These are phyloP conservation scores for Platanus orientalis DNA, from an alignment of 164 flowering plant species.

Conservation along the genomic window DNA sequence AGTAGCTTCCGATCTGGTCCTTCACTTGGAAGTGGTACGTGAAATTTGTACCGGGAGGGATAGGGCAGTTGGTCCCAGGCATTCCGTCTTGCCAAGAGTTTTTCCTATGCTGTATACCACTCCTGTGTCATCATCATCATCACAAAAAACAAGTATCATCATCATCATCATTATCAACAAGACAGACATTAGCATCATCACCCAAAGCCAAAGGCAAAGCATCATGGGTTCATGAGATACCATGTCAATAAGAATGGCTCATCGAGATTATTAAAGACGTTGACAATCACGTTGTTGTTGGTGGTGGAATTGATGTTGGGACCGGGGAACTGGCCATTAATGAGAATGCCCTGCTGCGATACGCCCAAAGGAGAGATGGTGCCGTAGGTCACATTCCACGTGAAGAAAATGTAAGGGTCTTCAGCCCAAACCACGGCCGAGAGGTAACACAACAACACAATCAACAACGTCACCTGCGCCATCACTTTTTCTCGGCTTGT, in stretches of 20 bases:
- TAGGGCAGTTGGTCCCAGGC: conserved; percentile 53
- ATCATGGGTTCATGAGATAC: too few species aligned
- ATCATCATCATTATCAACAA: too few species aligned
- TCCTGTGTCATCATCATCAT: conserved; percentile 46
- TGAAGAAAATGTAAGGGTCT: conserved; percentile 36
- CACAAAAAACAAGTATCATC: too few species aligned
- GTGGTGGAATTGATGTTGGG: conserved; percentile 52
- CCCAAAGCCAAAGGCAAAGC: too few species aligned
- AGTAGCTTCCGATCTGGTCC: conserved; percentile 59
- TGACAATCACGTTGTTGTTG: conserved; percentile 55
- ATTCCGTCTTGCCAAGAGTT: conserved; percentile 66
- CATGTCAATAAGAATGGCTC: conserved; percentile 53
- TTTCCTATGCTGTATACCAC: too few species aligned
- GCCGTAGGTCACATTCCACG: conserved; percentile 40
- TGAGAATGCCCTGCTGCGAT: conserved; percentile 44
- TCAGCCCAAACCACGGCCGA: too few species aligned
- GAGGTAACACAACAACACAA: conserved; percentile 2
- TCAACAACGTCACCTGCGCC: conserved; percentile 8
- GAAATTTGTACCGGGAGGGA: conserved; percentile 41
- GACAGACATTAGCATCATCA: too few species aligned
- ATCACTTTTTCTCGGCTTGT: too few species aligned
- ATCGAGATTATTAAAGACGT: conserved; percentile 54
- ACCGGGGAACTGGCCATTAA: conserved; percentile 56
- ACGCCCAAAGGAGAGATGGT: conserved; percentile 38
- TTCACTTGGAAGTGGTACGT: conserved; percentile 54